Evolutionary conservation across 257 asterid species (phyloP).

Genomic region (Paraleonurus japonicus): DNA sequence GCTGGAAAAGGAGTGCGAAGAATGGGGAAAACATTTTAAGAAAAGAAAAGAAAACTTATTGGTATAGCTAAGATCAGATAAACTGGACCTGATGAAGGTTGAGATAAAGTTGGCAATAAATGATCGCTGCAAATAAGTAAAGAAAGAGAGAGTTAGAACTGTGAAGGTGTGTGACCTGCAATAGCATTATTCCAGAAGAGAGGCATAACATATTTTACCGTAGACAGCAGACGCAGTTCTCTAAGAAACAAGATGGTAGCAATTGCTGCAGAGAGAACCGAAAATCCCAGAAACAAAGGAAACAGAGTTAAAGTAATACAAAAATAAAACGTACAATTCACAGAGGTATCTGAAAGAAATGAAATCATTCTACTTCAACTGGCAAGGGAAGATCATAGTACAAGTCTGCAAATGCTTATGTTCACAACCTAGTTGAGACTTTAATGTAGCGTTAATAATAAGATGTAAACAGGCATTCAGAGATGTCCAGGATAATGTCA

Average conservation of each 20-base stretch:
- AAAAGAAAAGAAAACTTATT: background rate
- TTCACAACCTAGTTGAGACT: background rate
- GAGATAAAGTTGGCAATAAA: slow-evolving; percentile 45
- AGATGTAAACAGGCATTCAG: background rate
- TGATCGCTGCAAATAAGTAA: slow-evolving; percentile 65
- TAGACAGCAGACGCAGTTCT: slow-evolving; percentile 51
- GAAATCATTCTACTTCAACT: background rate
- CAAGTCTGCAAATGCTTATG: background rate
- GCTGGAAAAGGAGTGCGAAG: background rate
- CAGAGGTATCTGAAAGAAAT: slow-evolving; percentile 1
- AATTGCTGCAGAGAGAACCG: slow-evolving; percentile 61
- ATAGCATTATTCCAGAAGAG: slow-evolving; percentile 7
- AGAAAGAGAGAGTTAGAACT: slow-evolving; percentile 25
- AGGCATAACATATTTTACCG: slow-evolving; percentile 44
- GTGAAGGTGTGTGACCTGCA: background rate
- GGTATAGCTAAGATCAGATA: slow-evolving; percentile 18
- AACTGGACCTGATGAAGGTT: slow-evolving; percentile 56
- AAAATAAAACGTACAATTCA: background rate
- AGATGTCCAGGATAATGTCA: background rate
- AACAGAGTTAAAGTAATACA: background rate
- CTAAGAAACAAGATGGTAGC: slow-evolving; percentile 72
- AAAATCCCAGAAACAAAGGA: background rate
- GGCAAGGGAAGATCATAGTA: background rate
- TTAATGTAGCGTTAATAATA: background rate
- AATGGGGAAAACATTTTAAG: background rate